Conservation (phyloP, 2,329 filamentous ascomycete genomes). For the Incumbomyces delicatus region DNA sequence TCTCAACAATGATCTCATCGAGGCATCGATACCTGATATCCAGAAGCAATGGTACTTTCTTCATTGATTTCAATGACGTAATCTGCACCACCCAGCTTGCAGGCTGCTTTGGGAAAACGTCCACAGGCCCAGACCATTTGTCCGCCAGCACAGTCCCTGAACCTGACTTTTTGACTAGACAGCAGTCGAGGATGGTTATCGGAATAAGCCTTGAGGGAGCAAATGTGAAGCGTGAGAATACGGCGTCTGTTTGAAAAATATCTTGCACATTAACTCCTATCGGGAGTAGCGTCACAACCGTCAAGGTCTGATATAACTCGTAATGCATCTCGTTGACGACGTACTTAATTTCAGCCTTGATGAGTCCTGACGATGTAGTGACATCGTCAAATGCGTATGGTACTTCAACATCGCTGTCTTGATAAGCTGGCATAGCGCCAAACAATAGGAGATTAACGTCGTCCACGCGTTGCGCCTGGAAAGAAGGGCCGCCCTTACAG, state of each 20-base stretch:
- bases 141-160: slow-evolving; percentile 47
- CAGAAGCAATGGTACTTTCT: slow-evolving; percentile 36
- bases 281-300: slow-evolving; percentile 63
- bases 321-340: slow-evolving; percentile 57
- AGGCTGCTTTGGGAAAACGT: slow-evolving; percentile 72
- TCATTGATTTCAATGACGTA: slow-evolving; percentile 7
- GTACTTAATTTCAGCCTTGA: slow-evolving; percentile 69
- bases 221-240: slow-evolving; percentile 87
- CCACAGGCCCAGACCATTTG: slow-evolving; percentile 35
- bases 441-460: slow-evolving; percentile 39
- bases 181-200: slow-evolving; percentile 60
- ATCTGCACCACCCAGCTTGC: slow-evolving; percentile 41
- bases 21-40: slow-evolving; percentile 67
- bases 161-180: slow-evolving; percentile 58
- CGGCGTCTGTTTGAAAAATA: slow-evolving; percentile 70
- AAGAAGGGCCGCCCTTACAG: slow-evolving; percentile 32
- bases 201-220: slow-evolving; percentile 69
- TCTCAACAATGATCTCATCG: slow-evolving; percentile 57
- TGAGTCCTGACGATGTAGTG: slow-evolving; percentile 48
- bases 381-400: slow-evolving; percentile 75
- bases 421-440: slow-evolving; percentile 19
- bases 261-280: slow-evolving; percentile 96
- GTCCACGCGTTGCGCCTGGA: slow-evolving; percentile 32
- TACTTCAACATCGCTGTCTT: slow-evolving; percentile 40
- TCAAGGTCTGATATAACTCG: slow-evolving; percentile 51